phyloP scores from a whole-genome alignment of 768 basidiomycete species.

The Calocera cornea region DNA sequence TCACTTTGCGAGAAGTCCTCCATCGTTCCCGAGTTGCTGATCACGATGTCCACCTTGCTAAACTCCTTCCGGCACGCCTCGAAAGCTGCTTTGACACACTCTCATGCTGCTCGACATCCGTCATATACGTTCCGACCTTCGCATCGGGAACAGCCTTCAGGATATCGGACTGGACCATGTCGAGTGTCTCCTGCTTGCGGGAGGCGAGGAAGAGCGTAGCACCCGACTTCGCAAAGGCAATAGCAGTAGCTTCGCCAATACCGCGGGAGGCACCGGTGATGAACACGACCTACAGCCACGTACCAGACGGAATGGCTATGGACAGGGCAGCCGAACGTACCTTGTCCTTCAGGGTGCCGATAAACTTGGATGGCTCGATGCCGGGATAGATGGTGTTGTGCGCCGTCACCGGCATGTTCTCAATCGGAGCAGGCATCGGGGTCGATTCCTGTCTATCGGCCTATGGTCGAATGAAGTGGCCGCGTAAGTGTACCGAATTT shows the following conservation, averaged over 20 bases:
- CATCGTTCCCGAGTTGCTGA: slow-evolving; percentile 20
- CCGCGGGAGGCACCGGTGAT: slow-evolving; percentile 21
- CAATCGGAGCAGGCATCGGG: neutral
- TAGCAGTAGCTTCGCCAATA: slow-evolving; percentile 20
- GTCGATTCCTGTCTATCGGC: no score
- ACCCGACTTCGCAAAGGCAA: slow-evolving; percentile 21
- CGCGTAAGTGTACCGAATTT: no score
- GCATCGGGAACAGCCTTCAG: slow-evolving; percentile 15
- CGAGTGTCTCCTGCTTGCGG: slow-evolving; percentile 14
- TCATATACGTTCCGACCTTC: slow-evolving; percentile 5
- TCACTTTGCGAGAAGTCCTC: neutral
- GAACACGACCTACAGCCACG: slow-evolving; percentile 19
- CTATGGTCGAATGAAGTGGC: no score
- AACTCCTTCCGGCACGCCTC: slow-evolving; percentile 16
- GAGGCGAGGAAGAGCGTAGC: slow-evolving; percentile 20
- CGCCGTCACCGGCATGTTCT: neutral
- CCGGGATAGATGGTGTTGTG: slow-evolving; percentile 17
- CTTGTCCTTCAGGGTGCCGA: neutral
- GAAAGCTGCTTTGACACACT: slow-evolving; percentile 18
- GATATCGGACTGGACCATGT: slow-evolving; percentile 17
- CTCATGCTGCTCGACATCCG: slow-evolving; percentile 19
- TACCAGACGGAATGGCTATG: slow-evolving; percentile 2
- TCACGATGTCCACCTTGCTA: slow-evolving; percentile 21
- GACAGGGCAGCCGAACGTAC: neutral
- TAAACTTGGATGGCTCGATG: slow-evolving; percentile 4